Evolutionary conservation across 2,329 filamentous ascomycete species (phyloP), one percentile per base, ranked within the genome.

Genomic region (Penicillium sp.): DNA sequence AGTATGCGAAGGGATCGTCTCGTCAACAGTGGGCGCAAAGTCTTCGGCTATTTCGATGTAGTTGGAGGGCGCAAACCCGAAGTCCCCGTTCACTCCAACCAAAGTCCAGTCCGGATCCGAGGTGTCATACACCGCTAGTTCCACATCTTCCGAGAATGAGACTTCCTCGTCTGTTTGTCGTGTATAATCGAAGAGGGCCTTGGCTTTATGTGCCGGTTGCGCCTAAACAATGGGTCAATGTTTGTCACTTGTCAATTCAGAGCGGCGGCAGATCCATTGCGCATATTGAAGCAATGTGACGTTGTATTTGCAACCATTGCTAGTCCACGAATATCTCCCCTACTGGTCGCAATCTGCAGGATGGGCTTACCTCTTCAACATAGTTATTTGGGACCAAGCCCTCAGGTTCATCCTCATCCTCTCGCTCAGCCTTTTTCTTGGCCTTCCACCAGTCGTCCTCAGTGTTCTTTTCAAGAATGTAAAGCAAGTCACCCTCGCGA

Each of bases 111-210:
- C 92, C 10, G 87, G 86, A 63, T 98, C 92, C 4, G 87, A 84
- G 7, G 76, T 82, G 64, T 98, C 92, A 67, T 85, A 96, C 32
- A 98, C 85, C 44, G 84, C 73, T 32, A 98, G 75, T 30, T 79
- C 68, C 27, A 84, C 81, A 60, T 95, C 89, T 69, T 98, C 92
- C 32, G 85, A 77, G 61, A 98, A 96, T 15, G 90, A 96, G 7
- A 98, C 74, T 67, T 98, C 92, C 66, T 98, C 92, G 59, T 98
- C 92, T 15, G 92, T 98, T 69, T 98, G 92, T 54, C 90, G 80
- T 34, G 85, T 85, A 64, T 98, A 98, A 64, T 98, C 92, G 71
- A 90, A 98, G n/a, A 96, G 77, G n/a, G 92, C 86, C 63, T 84
- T 88, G 33, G 90, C 92, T 51, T 82, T 75, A 45, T 78, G 71